These are phyloP conservation scores for Spergularia marina DNA, from an alignment of 148 eudicot genomes.

Conservation along the genomic window DNA sequence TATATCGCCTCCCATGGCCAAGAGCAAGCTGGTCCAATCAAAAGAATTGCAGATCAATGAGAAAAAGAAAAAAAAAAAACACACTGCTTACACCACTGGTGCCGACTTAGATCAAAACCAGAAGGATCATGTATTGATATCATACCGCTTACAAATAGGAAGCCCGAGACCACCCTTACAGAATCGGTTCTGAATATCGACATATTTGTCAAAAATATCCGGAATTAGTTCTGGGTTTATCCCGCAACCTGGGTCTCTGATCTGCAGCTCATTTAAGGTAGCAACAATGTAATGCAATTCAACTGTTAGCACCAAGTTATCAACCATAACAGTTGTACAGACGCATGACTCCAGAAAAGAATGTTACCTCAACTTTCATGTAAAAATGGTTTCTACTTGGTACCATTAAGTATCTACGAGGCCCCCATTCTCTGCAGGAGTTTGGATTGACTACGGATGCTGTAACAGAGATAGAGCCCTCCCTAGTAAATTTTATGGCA, in stretches of 20 bases:
- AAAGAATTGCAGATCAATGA: not conserved
- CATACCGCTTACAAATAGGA: conserved; percentile 72
- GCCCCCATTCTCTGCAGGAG: conserved; percentile 43
- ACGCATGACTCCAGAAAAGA: not conserved
- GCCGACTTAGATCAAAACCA: not conserved
- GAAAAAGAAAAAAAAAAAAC: not conserved
- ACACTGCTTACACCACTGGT: not conserved
- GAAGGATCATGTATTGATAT: not conserved
- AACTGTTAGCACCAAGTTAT: no score
- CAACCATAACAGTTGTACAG: not conserved
- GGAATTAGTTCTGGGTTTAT: conserved; percentile 48
- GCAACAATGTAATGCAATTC: not conserved
- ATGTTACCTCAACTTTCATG: conserved; percentile 56
- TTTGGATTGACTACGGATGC: conserved; percentile 52
- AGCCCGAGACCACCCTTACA: conserved; percentile 54
- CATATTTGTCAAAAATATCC: conserved; percentile 43
- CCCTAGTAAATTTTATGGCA: conserved; percentile 71
- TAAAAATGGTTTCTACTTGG: conserved; percentile 52
- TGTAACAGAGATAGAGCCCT: conserved; percentile 52
- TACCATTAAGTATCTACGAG: conserved; percentile 37
- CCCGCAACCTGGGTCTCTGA: conserved; percentile 79
- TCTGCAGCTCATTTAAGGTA: conserved; percentile 37
- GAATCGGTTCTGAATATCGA: conserved; percentile 25
- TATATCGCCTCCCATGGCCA: conserved; percentile 65
- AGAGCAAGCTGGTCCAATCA: conserved; percentile 13